A percentile compares a stretch with the other conserved stretches of the same genome.
These are phyloP conservation scores for Peronospora belbahrii DNA, from an alignment of 352 stramenopile species.

Conservation along the genomic window DNA sequence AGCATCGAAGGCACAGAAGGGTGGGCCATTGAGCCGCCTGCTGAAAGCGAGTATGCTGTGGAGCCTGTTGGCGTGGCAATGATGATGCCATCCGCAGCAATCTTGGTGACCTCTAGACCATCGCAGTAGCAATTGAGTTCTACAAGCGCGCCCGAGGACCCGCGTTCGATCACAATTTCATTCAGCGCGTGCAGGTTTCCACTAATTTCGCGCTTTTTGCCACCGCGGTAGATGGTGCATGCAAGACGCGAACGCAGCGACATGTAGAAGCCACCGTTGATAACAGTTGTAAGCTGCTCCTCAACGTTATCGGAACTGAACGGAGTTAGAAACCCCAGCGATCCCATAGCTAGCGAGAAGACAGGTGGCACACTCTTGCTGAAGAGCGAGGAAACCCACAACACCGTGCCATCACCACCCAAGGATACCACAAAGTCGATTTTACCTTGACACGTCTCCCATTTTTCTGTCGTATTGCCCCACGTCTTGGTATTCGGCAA, in stretches of 20 bases:
- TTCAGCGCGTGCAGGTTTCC: constrained; percentile 92
- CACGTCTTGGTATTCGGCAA: constrained; percentile 58
- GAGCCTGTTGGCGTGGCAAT: constrained; percentile 97
- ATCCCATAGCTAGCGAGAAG: constrained; percentile 92
- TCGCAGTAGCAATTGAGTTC: constrained; percentile 97
- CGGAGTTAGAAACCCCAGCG: constrained; percentile 93
- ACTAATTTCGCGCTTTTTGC: constrained; percentile 44
- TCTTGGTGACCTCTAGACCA: constrained; percentile 92
- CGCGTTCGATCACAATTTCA: constrained; percentile 97
- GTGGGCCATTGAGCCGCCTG: constrained; percentile 96
- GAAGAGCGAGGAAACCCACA: constrained; percentile 86
- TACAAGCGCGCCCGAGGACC: constrained; percentile 83
- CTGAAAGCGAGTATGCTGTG: constrained; percentile 97
- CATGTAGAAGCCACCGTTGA: constrained; percentile 80
- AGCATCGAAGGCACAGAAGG: constrained; percentile 95
- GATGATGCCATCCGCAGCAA: constrained; percentile 95
- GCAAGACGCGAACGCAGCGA: constrained; percentile 69
- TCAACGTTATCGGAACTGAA: constrained; percentile 77
- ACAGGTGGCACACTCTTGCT: constrained; percentile 91
- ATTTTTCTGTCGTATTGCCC: constrained; percentile 43
- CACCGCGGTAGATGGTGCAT: constrained; percentile 59
- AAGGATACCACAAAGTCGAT: constrained; percentile 92
- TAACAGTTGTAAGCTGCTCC: constrained; percentile 65
- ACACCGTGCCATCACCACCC: constrained; percentile 90
- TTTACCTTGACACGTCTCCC: constrained; percentile 57